These are phyloP conservation scores for Prunus dulcis DNA, from an alignment of 306 rosid genomes.

Conservation along the genomic window DNA sequence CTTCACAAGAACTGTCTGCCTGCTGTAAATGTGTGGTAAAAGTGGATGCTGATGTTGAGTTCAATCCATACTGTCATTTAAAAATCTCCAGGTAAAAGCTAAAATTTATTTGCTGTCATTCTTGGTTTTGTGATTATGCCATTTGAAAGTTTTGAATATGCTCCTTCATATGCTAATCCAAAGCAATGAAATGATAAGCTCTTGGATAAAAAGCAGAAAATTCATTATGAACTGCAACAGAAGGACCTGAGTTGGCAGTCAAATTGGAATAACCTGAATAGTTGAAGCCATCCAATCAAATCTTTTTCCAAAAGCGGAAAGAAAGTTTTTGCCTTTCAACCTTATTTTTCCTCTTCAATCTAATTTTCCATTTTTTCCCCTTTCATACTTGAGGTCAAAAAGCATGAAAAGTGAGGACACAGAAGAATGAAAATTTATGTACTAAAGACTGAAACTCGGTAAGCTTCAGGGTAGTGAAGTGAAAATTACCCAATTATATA, in stretches of 20 bases:
- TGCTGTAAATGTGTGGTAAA: background rate
- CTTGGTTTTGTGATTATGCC: slow-evolving; percentile 1
- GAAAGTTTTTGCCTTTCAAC: background rate
- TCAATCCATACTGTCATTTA: too few relatives aligned
- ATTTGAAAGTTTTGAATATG: background rate
- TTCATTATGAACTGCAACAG: background rate
- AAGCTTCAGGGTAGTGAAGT: background rate
- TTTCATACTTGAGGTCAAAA: background rate
- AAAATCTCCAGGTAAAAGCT: background rate
- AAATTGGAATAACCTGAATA: background rate
- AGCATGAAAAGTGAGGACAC: background rate
- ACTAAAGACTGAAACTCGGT: background rate
- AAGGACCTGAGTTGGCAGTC: background rate
- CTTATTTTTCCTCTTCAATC: background rate
- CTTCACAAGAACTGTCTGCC: background rate
- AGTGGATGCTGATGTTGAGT: background rate
- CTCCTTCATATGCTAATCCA: slow-evolving; percentile 1
- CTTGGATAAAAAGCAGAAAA: background rate
- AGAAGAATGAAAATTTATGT: too few relatives aligned
- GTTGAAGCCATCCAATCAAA: background rate
- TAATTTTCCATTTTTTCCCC: background rate
- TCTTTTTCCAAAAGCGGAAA: background rate
- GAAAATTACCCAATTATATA: background rate
- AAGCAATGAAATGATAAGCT: background rate
- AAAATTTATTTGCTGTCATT: background rate